These are phyloP conservation scores for Saturnispora serradocipensis DNA, from an alignment of 805 yeast species.

Conservation along the genomic window DNA sequence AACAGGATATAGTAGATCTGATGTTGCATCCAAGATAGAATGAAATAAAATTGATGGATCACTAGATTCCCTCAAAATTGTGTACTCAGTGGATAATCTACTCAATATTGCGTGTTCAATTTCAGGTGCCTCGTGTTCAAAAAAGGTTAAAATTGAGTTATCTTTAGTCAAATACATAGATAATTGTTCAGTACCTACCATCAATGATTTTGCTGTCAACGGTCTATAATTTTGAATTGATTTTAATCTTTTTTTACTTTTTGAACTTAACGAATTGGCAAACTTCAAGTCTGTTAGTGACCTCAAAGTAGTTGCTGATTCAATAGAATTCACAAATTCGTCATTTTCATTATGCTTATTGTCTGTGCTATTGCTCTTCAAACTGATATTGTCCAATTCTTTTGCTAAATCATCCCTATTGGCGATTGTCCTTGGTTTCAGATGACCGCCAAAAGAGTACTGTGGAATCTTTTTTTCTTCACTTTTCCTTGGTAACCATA, in stretches of 20 bases:
- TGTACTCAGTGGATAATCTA: slow-evolving; percentile 36
- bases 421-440: slow-evolving; percentile 11
- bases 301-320: slow-evolving; percentile 20
- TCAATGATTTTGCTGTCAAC: slow-evolving; percentile 31
- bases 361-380: background rate
- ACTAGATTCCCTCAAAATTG: slow-evolving; percentile 40
- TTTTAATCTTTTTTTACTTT: slow-evolving; percentile 18
- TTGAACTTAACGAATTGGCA: slow-evolving; percentile 10
- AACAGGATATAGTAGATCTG: slow-evolving; percentile 46
- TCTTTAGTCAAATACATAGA: slow-evolving; percentile 39
- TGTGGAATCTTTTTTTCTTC: background rate
- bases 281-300: slow-evolving; percentile 28
- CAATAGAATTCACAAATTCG: slow-evolving; percentile 4
- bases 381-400: slow-evolving; percentile 7
- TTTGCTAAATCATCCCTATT: slow-evolving; percentile 8
- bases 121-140: slow-evolving; percentile 47
- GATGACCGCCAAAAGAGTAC: background rate
- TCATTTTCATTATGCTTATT: background rate
- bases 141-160: slow-evolving; percentile 44
- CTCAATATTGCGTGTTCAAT: slow-evolving; percentile 43
- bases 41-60: slow-evolving; percentile 46
- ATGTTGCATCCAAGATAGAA: slow-evolving; percentile 44
- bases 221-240: slow-evolving; percentile 36
- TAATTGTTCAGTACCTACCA: slow-evolving; percentile 48
- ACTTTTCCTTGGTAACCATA: background rate